phyloP scores from a whole-genome alignment of 108 stramenopile genomes.

The Fragilaria crotonensis region DNA sequence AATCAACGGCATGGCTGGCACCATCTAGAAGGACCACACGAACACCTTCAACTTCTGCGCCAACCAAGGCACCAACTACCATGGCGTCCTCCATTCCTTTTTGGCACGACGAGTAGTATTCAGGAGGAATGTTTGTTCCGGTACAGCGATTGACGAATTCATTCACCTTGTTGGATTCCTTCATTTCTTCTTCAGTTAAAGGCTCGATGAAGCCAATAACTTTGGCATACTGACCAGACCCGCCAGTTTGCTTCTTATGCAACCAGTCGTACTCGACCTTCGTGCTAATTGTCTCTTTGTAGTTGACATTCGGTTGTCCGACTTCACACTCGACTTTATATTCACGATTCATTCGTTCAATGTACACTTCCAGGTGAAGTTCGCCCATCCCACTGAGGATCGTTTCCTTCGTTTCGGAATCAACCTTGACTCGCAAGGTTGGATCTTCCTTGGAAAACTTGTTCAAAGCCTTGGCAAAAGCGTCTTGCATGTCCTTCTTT shows the following conservation, averaged over 20 bases:
- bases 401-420: constrained; percentile 93
- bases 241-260: constrained; percentile 99
- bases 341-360: constrained; percentile 97
- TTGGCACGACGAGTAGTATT: constrained; percentile 92
- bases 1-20: constrained; percentile 95
- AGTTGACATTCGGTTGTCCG: constrained; percentile 96
- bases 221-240: constrained; percentile 95
- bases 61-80: constrained; percentile 86
- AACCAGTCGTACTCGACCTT: constrained; percentile 88
- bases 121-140: constrained; percentile 97
- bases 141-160: constrained; percentile 90
- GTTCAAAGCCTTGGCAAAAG: constrained; percentile 90
- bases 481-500: constrained; percentile 64
- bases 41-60: constrained; percentile 88
- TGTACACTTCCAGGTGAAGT: constrained; percentile 98
- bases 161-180: constrained; percentile 58
- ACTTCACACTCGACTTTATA: constrained; percentile 89
- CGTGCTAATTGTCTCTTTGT: constrained; percentile 93
- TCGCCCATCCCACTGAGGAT: constrained; percentile 99
- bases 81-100: constrained; percentile 94
- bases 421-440: constrained; percentile 89
- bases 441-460: constrained; percentile 99
- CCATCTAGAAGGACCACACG: constrained; percentile 93
- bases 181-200: constrained; percentile 75
- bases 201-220: constrained; percentile 97